phyloP scores from a whole-genome alignment of 1,139 yeast species.

The Yamadazyma diddensiae region DNA sequence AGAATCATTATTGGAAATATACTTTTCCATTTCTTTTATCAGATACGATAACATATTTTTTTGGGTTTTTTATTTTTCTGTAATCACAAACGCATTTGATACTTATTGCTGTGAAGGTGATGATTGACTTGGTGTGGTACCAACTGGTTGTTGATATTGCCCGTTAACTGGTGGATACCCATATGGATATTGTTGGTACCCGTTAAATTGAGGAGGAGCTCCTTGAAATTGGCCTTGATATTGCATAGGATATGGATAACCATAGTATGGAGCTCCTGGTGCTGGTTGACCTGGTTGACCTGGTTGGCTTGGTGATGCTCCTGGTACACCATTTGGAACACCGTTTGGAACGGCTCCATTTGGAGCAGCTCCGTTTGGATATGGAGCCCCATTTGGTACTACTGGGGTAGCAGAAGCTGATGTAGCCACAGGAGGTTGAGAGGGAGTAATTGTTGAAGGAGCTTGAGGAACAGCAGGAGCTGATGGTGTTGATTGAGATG shows the following conservation, averaged over 20 bases:
- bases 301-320: constrained; percentile 14
- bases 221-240: constrained; percentile 12
- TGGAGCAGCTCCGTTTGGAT: constrained; percentile 5
- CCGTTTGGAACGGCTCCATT: constrained; percentile 8
- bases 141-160: constrained; percentile 19
- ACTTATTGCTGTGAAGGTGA: constrained; percentile 11
- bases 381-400: background rate
- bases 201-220: constrained; percentile 6
- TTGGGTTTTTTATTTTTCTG: constrained; percentile 4
- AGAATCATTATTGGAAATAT: constrained; percentile 7
- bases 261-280: constrained; percentile 6
- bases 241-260: no score
- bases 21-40: constrained; percentile 5
- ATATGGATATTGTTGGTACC: constrained; percentile 3
- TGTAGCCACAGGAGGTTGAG: constrained; percentile 6
- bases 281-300: constrained; percentile 22
- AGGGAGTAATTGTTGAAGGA: constrained; percentile 17
- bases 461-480: constrained; percentile 15
- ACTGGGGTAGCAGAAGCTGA: background rate
- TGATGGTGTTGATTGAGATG: constrained; percentile 17
- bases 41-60: constrained; percentile 3
- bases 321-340: constrained; percentile 14
- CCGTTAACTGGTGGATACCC: constrained; percentile 25
- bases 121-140: constrained; percentile 13
- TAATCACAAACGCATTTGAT: constrained; percentile 4